These are phyloP conservation scores for Orbilia quercus DNA, from an alignment of 2,329 filamentous ascomycete species.

Conservation along the genomic window DNA sequence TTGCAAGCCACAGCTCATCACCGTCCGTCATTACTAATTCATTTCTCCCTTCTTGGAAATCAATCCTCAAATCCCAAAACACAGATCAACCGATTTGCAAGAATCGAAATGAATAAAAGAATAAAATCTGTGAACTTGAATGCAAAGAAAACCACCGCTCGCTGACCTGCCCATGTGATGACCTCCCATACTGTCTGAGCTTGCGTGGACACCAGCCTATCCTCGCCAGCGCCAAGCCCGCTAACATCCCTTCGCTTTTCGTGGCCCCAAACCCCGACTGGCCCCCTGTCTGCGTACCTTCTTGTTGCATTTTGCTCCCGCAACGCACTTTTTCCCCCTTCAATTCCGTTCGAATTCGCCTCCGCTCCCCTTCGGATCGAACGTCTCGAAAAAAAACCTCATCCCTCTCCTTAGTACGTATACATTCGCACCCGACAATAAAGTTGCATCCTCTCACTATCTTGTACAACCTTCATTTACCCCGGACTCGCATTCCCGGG, in stretches of 20 bases:
- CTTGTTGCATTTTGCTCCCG: slow-evolving; percentile 44
- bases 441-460: slow-evolving; percentile 5
- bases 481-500: not conserved
- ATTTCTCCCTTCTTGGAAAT: too few relatives aligned
- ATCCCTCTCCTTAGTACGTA: too few relatives aligned
- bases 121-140: too few relatives aligned
- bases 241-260: not conserved
- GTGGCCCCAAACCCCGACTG: not conserved
- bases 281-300: not conserved
- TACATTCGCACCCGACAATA: too few relatives aligned
- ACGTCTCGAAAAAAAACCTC: not conserved
- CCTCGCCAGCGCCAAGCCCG: slow-evolving; percentile 37
- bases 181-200: slow-evolving; percentile 19
- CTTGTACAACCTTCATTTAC: slow-evolving; percentile 4
- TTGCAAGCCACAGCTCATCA: slow-evolving; percentile 29
- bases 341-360: not conserved
- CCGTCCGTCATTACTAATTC: too few relatives aligned
- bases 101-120: too few relatives aligned
- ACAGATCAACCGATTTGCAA: not conserved
- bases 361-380: not conserved
- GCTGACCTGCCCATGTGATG: slow-evolving; percentile 39
- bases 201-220: slow-evolving; percentile 46
- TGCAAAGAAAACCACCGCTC: not conserved
- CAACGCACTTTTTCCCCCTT: slow-evolving; percentile 25
- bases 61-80: too few relatives aligned